Percentiles rank a stretch among this genome's conserved stretches.
Evolutionary conservation across 148 eudicot genomes (phyloP).

Genomic region (Amaranthus palmeri): DNA sequence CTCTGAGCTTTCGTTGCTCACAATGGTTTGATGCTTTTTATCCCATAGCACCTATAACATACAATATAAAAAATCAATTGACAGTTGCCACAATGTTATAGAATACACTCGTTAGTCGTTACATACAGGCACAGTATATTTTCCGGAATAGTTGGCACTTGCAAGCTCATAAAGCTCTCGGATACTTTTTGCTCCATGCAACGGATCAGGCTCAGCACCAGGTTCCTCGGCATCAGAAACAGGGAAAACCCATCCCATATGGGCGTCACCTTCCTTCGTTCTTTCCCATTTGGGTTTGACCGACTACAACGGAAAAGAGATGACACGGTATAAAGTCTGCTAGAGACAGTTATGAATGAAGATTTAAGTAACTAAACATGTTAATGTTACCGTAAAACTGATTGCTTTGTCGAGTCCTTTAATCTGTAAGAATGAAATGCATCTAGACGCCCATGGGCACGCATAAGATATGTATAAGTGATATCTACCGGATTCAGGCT

Average conservation of each 20-base stretch:
- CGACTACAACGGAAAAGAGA: constrained; percentile 41
- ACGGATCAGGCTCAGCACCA: constrained; percentile 60
- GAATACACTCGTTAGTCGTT: background rate
- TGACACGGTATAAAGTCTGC: background rate
- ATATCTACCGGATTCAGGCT: constrained; percentile 78
- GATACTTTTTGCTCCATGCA: constrained; percentile 67
- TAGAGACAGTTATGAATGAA: background rate
- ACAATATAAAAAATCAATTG: constrained; percentile 3
- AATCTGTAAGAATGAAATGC: constrained; percentile 63
- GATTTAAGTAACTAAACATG: background rate
- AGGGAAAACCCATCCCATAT: constrained; percentile 94
- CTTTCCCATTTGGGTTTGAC: constrained; percentile 68
- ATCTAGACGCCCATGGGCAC: constrained; percentile 92
- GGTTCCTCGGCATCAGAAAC: constrained; percentile 59
- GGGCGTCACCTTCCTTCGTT: constrained; percentile 74
- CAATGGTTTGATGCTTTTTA: constrained; percentile 71
- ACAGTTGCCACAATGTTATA: background rate
- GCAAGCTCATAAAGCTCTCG: constrained; percentile 85
- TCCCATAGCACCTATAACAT: constrained; percentile 76
- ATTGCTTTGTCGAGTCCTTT: constrained; percentile 85
- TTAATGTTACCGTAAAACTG: constrained; percentile 49
- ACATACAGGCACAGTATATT: constrained; percentile 85
- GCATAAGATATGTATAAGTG: constrained; percentile 89
- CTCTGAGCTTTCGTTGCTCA: constrained; percentile 88
- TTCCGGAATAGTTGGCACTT: constrained; percentile 67